A percentile compares a stretch with the other conserved stretches of the same genome.
Evolutionary conservation across 2,329 filamentous ascomycete species (phyloP).

Genomic region (Colletotrichum viniferum): DNA sequence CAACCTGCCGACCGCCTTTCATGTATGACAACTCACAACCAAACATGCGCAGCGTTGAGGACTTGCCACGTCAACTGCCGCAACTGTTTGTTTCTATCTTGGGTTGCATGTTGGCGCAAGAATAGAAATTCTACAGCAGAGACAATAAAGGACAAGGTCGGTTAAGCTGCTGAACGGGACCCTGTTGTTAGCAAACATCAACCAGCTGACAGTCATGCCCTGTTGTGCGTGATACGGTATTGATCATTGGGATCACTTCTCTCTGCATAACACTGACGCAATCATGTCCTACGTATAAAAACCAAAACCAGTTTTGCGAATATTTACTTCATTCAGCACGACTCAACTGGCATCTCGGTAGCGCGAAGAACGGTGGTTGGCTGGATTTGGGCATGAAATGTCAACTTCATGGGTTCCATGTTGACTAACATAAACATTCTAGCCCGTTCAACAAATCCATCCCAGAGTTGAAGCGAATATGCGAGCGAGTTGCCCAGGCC

Average conservation of each 20-base stretch:
- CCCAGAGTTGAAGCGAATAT: neutral
- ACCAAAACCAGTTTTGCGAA: neutral
- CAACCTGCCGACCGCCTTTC: neutral
- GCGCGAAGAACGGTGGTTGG: neutral
- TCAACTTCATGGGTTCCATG: neutral
- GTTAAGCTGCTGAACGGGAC: neutral
- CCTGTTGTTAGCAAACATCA: neutral
- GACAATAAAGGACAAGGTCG: neutral
- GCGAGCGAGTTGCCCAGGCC: neutral
- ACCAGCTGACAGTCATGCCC: neutral
- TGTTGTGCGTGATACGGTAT: neutral
- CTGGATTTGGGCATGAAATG: neutral
- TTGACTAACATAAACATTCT: too few species aligned
- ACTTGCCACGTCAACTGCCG: neutral
- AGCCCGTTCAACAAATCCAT: neutral
- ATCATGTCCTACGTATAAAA: neutral
- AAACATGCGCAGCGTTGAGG: neutral
- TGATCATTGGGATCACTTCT: fast-evolving
- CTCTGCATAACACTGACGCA: neutral
- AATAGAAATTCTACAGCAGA: neutral
- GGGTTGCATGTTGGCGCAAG: neutral
- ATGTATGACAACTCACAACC: neutral
- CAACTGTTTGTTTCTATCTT: neutral
- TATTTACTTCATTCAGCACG: neutral
- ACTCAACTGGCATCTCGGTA: too few species aligned